These are phyloP conservation scores for Corynascus novoguineensis DNA, from an alignment of 495 filamentous ascomycete species.

Conservation along the genomic window DNA sequence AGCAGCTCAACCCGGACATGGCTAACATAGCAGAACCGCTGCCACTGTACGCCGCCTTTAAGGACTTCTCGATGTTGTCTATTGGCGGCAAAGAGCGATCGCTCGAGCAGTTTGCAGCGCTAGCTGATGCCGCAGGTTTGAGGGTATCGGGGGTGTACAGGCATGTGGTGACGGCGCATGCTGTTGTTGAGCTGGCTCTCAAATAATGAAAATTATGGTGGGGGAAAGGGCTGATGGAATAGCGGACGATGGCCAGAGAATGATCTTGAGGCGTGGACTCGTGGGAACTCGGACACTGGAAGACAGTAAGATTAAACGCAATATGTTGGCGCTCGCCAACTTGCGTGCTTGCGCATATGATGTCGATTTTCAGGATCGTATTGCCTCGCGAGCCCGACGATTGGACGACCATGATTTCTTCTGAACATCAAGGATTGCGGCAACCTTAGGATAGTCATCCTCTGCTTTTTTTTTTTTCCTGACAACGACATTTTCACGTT, in stretches of 20 bases:
- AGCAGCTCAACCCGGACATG: slow-evolving; percentile 29
- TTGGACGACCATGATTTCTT: too few relatives aligned
- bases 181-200: slow-evolving; percentile 26
- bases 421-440: too few relatives aligned
- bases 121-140: slow-evolving; percentile 30
- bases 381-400: too few relatives aligned
- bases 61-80: slow-evolving; percentile 36
- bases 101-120: slow-evolving; percentile 24
- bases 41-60: slow-evolving; percentile 28
- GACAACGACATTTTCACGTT: too few relatives aligned
- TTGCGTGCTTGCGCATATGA: too few relatives aligned
- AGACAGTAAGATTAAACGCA: too few relatives aligned
- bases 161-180: slow-evolving; percentile 24
- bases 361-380: too few relatives aligned
- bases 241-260: background rate
- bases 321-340: too few relatives aligned
- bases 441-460: too few relatives aligned
- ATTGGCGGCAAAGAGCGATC: slow-evolving; percentile 39
- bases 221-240: background rate
- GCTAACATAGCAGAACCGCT: slow-evolving; percentile 1
- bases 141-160: slow-evolving; percentile 29
- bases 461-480: too few relatives aligned
- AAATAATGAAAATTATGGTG: too few relatives aligned
- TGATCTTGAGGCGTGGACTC: background rate
- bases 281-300: too few relatives aligned